Conservation (phyloP, 257 asterid species). For the Pogostemon cablin region DNA sequence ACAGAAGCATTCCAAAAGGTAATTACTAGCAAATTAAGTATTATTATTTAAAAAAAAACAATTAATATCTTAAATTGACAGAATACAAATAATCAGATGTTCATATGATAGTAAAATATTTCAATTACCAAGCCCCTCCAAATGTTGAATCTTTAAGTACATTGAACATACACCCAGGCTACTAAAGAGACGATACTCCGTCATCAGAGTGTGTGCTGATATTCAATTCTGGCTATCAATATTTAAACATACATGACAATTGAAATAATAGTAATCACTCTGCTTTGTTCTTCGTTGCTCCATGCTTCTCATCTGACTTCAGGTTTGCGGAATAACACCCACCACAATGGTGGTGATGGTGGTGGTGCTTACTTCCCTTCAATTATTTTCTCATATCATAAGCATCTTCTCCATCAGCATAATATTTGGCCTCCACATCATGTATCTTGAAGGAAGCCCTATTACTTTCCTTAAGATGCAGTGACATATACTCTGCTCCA, state of each 20-base stretch:
- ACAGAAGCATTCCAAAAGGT: too few species aligned
- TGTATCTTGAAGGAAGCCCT: slow-evolving; percentile 93
- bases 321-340: slow-evolving; percentile 81
- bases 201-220: slow-evolving; percentile 6
- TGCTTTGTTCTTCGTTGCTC: slow-evolving; percentile 46
- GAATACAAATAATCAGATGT: background rate
- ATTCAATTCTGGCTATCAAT: slow-evolving; percentile 21
- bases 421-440: slow-evolving; percentile 92
- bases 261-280: slow-evolving; percentile 29
- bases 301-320: slow-evolving; percentile 50
- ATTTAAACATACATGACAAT: slow-evolving; percentile 24
- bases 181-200: slow-evolving; percentile 4
- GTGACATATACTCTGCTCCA: slow-evolving; percentile 88
- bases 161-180: slow-evolving; percentile 16
- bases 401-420: slow-evolving; percentile 99
- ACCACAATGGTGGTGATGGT: slow-evolving; percentile 72
- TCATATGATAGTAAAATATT: slow-evolving; percentile 15
- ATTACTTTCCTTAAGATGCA: slow-evolving; percentile 91
- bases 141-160: slow-evolving; percentile 7
- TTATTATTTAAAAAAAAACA: background rate
- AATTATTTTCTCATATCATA: slow-evolving; percentile 95
- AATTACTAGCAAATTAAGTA: too few species aligned
- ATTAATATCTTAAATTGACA: slow-evolving; percentile 7
- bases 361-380: slow-evolving; percentile 73
- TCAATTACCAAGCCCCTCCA: background rate